Base-by-base conservation (phyloP, 192 early-diverging fungal genomes). In the Coemansia sp. region DNA sequence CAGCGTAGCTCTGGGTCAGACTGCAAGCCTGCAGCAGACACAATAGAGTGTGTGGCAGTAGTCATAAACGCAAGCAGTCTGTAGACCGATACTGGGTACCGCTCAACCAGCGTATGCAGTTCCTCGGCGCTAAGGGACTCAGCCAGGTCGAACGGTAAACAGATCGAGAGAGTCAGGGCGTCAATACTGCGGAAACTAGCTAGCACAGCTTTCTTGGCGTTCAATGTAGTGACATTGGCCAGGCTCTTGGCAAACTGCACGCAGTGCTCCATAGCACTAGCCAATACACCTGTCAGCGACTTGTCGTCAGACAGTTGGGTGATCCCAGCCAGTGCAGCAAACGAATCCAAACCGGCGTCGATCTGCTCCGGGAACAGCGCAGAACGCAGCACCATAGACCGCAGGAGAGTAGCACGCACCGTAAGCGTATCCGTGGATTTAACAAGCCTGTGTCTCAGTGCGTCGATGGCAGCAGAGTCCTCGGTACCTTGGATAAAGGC, bases 61-160 rank as follows among this genome's bases (percentile, higher is more conserved):
- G 58, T 42, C 7, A 62, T 60, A 62, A 69, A 69, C 7, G 76
- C 69, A 11, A 74, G 7, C 14, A 77, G 36, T 6, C 76, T 41
- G 70, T 68, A 78, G 1, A 75, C 55, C 1, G 64, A 3, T 0
- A 57, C 64, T 5, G 80, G 73, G 27, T 62, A 57, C 38, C 57
- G 27, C n/a, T 9, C 31, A 7, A 61, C 62, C 12, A 62, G 23
- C 11, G 12, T 14, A 8, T 44, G 31, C 6, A 75, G 19, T 9
- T 75, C 62, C 34, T 34, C 23, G 2, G 37, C 38, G 46, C 25
- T 39, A 15, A 70, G 5, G 21, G 69, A 64, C 14, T 39, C 76
- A 14, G 72, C 63, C 23, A 48, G 29, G 21, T 19, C 68, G 53
- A 78, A 78, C 25, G 76, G 39, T 58, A 37, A 21, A n/a, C 64